A percentile compares a stretch with the other conserved stretches of the same genome.
phyloP scores from a whole-genome alignment of 2,329 filamentous ascomycete genomes.

The Xylariaceae sp. region DNA sequence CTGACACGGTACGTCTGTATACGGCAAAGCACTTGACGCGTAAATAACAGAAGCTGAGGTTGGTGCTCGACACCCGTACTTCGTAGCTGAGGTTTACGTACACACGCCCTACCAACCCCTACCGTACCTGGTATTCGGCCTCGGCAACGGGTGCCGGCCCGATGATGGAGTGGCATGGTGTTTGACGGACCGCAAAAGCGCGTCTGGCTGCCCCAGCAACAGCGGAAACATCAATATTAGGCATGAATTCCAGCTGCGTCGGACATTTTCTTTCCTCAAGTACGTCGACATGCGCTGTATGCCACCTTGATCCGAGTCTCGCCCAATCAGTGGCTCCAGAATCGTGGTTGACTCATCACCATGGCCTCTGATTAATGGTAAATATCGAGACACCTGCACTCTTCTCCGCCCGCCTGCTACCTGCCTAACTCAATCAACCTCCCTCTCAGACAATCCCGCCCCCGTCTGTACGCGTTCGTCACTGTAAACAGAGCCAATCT shows the following conservation, averaged over 20 bases:
- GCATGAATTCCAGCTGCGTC: conserved; percentile 17
- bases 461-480: background rate
- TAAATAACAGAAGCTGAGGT: too few relatives aligned
- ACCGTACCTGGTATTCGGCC: background rate
- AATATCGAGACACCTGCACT: conserved; percentile 7
- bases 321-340: conserved; percentile 18
- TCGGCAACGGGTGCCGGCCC: background rate
- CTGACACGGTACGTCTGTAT: too few relatives aligned
- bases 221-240: conserved; percentile 17
- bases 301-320: conserved; percentile 13
- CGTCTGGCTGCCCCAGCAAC: conserved; percentile 28
- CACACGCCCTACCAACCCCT: background rate
- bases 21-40: too few relatives aligned
- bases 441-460: conserved; percentile 13
- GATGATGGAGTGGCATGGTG: background rate
- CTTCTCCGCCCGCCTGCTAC: background rate
- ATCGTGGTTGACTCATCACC: conserved; percentile 29
- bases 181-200: conserved; percentile 11
- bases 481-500: conserved; percentile 12
- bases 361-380: conserved; percentile 20
- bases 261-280: conserved; percentile 14
- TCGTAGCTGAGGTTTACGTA: background rate
- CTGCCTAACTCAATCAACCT: conserved; percentile 7
- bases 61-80: too few relatives aligned
- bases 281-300: background rate